Base-by-base conservation (phyloP, 495 filamentous ascomycete species). In the Friedmanniomyces endolithicus region DNA sequence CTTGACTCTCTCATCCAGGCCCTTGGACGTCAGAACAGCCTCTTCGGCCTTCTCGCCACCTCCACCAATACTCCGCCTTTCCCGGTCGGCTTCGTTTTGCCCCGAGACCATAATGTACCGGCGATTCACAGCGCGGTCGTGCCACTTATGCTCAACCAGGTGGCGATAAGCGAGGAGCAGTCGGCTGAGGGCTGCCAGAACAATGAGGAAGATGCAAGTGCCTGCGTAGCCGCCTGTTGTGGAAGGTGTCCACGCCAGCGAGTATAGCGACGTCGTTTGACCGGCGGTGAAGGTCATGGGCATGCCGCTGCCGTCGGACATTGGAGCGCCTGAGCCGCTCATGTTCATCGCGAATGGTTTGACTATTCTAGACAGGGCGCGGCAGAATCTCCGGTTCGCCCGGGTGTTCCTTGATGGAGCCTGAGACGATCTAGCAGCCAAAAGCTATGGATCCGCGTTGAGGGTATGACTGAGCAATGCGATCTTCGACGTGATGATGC, bases 161-260 rank as follows among this genome's bases (percentile, higher is more conserved):
- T 70, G 66, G 64, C 85, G 86, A 59, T 79, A 71, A 3, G 87
- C 90, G 41, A 86, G 69, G 11, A 90, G 70, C 17, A 71, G 72
- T 35, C 88, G 84, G 65, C 80, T 81, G 51, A 85, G 60, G 55
- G 82, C 72, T 16, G 82, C 78, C 23, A 95, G 78, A 16, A 83
- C 53, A 67, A 92, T 81, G 43, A 94, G 75, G 68, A 94, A 94
- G 67, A 95, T 84, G 68, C 89, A 94, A 34, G 87, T 90, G 37
- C 77, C 88, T 6, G 85, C 88, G 66, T 95, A 96, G 48, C 72
- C 60, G 50, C 84, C 85, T 0, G 75, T 73, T 17, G 69, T 78
- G 7, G 63, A 71, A 11, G 90, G 90, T 6, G 80, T 82, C 88
- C 89, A 96, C 31, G 68, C 57, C 0, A 70, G 59, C 7, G 86